These are phyloP conservation scores for Ganoderma multipileum DNA, from an alignment of 1,284 basidiomycete genomes.

Conservation along the genomic window DNA sequence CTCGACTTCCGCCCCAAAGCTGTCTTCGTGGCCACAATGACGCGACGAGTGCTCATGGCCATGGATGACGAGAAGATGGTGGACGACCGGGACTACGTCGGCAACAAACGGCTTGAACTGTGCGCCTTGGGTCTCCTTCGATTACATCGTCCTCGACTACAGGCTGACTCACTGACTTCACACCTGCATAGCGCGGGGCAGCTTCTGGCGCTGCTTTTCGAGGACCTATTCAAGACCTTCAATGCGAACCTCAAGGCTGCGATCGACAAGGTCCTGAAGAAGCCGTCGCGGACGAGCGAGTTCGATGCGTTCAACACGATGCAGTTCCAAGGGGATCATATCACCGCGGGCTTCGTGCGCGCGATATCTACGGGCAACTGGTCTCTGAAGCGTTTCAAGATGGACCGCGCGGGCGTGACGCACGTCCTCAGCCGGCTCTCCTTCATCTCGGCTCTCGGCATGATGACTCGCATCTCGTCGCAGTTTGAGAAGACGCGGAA, in stretches of 20 bases:
- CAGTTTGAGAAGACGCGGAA: slow-evolving; percentile 99
- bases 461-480: slow-evolving; percentile 99
- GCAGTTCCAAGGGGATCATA: slow-evolving; percentile 93
- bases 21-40: slow-evolving; percentile 99
- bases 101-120: slow-evolving; percentile 98
- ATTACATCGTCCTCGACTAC: slow-evolving; percentile 2
- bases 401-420: slow-evolving; percentile 99
- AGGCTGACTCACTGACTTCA: neutral
- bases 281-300: slow-evolving; percentile 93
- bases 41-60: slow-evolving; percentile 93
- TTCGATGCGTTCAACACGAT: slow-evolving; percentile 97
- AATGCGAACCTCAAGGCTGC: slow-evolving; percentile 95
- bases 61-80: slow-evolving; percentile 98
- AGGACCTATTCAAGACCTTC: slow-evolving; percentile 99
- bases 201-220: slow-evolving; percentile 93
- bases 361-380: slow-evolving; percentile 99
- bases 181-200: slow-evolving; percentile 83
- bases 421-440: slow-evolving; percentile 95
- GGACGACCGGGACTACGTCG: slow-evolving; percentile 99
- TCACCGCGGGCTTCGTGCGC: slow-evolving; percentile 95
- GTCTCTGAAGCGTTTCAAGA: slow-evolving; percentile 99
- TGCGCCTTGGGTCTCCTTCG: slow-evolving; percentile 48
- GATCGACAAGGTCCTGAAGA: slow-evolving; percentile 98
- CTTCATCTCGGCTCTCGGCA: slow-evolving; percentile 98
- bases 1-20: slow-evolving; percentile 96